phyloP scores from a whole-genome alignment of 768 basidiomycete genomes.

The Kockovaella imperatae region DNA sequence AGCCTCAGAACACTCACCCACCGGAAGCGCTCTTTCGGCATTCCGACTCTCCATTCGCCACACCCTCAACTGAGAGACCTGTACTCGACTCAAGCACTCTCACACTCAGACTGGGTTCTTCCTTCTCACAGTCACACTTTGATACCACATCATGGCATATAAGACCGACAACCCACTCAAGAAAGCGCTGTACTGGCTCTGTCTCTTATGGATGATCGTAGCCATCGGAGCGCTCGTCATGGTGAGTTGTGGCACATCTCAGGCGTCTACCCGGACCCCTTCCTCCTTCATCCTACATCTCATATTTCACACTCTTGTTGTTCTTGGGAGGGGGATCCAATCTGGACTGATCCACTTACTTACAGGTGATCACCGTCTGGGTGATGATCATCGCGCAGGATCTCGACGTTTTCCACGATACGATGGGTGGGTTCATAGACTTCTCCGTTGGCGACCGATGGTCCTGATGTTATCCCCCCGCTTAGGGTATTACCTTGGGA shows the following conservation, averaged over 20 bases:
- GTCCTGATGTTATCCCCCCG: background rate
- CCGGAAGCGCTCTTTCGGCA: no score
- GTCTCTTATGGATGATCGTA: slow-evolving; percentile 27
- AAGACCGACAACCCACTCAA: no score
- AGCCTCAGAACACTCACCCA: no score
- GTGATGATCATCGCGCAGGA: slow-evolving; percentile 31
- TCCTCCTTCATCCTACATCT: background rate
- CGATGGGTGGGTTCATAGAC: slow-evolving; percentile 14
- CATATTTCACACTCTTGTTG: background rate
- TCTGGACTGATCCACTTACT: background rate
- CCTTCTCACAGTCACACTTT: no score
- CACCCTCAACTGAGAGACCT: no score
- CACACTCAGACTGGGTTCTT: no score
- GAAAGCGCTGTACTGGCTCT: no score
- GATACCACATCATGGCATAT: no score
- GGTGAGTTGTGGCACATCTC: slow-evolving; percentile 15
- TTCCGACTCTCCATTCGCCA: no score
- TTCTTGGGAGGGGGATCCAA: background rate
- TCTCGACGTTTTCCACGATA: slow-evolving; percentile 18
- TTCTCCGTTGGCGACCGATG: background rate
- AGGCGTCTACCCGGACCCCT: background rate
- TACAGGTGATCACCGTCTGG: slow-evolving; percentile 15
- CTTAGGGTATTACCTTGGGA: slow-evolving; percentile 8
- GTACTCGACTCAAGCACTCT: no score
- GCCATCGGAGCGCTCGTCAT: slow-evolving; percentile 25